Percentiles rank a stretch among this genome's conserved stretches.
Evolutionary conservation across 805 yeast genomes (phyloP).

Genomic region (Schwanniomyces yamadae): DNA sequence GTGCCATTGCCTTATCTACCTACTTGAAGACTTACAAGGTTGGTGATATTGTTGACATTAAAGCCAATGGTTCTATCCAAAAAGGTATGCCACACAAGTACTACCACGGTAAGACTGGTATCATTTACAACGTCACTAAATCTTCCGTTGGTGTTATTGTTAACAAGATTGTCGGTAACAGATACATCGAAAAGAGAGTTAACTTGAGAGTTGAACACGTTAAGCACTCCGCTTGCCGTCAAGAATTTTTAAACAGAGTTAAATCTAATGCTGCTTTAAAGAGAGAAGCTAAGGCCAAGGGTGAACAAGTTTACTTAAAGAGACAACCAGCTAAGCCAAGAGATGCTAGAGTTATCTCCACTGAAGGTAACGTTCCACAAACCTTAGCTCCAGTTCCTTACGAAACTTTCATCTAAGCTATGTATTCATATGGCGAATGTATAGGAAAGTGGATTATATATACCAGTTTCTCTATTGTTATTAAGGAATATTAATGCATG

Average conservation of each 20-base stretch:
- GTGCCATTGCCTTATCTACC: slow-evolving; percentile 89
- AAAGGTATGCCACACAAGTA: slow-evolving; percentile 99
- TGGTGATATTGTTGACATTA: slow-evolving; percentile 99
- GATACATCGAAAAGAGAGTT: slow-evolving; percentile 98
- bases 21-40: slow-evolving; percentile 98
- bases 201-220: slow-evolving; percentile 98
- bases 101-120: slow-evolving; percentile 99
- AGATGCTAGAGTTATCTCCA: slow-evolving; percentile 80
- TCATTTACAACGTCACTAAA: slow-evolving; percentile 98
- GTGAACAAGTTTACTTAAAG: slow-evolving; percentile 88
- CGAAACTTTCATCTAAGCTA: slow-evolving; percentile 93
- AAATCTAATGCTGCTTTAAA: slow-evolving; percentile 92
- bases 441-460: background rate
- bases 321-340: slow-evolving; percentile 99
- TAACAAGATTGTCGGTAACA: slow-evolving; percentile 98
- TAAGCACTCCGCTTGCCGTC: slow-evolving; percentile 99
- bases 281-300: slow-evolving; percentile 92
- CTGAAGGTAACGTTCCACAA: slow-evolving; percentile 85
- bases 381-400: slow-evolving; percentile 98
- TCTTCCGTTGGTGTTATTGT: slow-evolving; percentile 96
- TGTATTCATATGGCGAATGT: slow-evolving; percentile 1
- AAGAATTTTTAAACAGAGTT: slow-evolving; percentile 98
- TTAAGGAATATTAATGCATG: slow-evolving; percentile 10
- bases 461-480: background rate
- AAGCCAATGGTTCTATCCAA: slow-evolving; percentile 98